Conservation (phyloP, 176 grass and related monocot genomes). For the Carex littledalei region DNA sequence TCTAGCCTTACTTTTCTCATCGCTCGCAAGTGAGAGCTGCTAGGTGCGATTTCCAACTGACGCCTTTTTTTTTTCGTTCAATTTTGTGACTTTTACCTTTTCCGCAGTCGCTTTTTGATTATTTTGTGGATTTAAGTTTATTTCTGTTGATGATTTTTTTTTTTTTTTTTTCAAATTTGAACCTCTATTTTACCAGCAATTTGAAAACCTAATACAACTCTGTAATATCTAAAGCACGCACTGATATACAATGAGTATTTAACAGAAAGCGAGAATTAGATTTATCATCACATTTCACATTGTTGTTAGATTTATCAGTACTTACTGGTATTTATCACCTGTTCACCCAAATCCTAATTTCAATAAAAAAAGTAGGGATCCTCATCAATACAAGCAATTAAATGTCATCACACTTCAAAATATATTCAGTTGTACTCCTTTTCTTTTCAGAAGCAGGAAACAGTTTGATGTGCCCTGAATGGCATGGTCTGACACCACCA, state of each 20-base stretch:
- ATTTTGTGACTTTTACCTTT: background rate
- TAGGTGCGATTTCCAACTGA: background rate
- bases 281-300: background rate
- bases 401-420: no score
- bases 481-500: constrained; percentile 12
- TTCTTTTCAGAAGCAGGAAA: background rate
- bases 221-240: background rate
- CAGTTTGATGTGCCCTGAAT: constrained; percentile 6
- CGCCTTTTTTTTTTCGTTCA: background rate
- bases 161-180: background rate
- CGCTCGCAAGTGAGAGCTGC: background rate
- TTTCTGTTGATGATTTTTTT: background rate
- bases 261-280: background rate
- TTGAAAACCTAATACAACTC: background rate
- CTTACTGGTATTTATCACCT: no score
- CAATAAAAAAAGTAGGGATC: background rate
- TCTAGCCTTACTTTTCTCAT: background rate
- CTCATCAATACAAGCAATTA: background rate
- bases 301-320: no score
- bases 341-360: background rate
- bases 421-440: background rate
- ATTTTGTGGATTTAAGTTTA: background rate
- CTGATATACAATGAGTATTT: background rate
- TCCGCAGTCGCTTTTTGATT: background rate
- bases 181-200: background rate